phyloP scores from a whole-genome alignment of 1,284 basidiomycete genomes.

The Apiotrichum gracile region DNA sequence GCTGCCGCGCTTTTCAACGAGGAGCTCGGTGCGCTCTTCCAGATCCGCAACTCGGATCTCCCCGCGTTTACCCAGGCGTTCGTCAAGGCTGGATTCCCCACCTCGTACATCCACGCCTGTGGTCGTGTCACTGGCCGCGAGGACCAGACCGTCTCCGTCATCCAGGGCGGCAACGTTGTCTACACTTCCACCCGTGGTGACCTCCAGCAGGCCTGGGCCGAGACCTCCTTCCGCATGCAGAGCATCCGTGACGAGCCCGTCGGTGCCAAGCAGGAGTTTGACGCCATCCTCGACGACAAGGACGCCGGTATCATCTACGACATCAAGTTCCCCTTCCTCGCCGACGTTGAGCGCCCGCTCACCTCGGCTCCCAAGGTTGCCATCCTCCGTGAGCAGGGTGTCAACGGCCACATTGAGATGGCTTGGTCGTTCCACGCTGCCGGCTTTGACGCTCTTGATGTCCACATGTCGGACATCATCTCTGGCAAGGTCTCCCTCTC shows the following conservation, averaged over 20 bases:
- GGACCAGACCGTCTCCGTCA: constrained; percentile 62
- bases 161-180: constrained; percentile 54
- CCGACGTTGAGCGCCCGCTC: constrained; percentile 38
- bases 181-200: constrained; percentile 63
- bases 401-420: constrained; percentile 98
- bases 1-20: constrained; percentile 85
- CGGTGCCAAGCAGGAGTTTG: constrained; percentile 75
- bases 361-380: constrained; percentile 73
- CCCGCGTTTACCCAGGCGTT: constrained; percentile 60
- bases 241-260: constrained; percentile 75
- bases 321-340: constrained; percentile 57
- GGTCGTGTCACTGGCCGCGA: constrained; percentile 58
- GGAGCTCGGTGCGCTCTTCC: constrained; percentile 89
- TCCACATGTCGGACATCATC: constrained; percentile 97
- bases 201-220: constrained; percentile 83
- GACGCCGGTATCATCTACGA: constrained; percentile 69
- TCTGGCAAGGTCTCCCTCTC: constrained; percentile 59
- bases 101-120: constrained; percentile 65
- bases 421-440: constrained; percentile 91
- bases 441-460: constrained; percentile 90
- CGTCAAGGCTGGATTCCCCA: constrained; percentile 64
- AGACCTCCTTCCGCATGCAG: constrained; percentile 92
- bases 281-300: constrained; percentile 64
- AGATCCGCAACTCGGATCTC: constrained; percentile 65
- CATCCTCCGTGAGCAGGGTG: constrained; percentile 94